Evolutionary conservation across 345 rosid species (phyloP).

Genomic region (Hevea brasiliensis): DNA sequence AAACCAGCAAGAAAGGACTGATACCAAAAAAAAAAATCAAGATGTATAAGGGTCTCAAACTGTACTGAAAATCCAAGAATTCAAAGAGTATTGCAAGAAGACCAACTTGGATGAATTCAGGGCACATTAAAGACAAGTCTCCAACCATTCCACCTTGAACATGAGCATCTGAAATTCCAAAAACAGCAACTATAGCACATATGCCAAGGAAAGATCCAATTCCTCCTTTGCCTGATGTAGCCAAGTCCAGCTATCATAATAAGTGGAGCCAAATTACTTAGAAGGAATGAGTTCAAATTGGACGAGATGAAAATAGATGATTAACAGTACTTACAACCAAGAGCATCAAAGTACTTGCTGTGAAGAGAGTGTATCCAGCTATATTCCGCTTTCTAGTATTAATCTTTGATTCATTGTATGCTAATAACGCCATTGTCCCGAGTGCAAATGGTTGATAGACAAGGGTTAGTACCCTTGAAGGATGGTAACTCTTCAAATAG

Average conservation of each 20-base stretch:
- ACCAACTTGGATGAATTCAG: conserved; percentile 77
- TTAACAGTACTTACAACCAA: conserved; percentile 52
- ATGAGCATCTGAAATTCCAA: conserved; percentile 79
- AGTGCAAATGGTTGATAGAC: conserved; percentile 79
- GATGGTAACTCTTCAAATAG: conserved; percentile 68
- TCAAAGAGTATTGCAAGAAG: neutral
- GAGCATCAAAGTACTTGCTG: conserved; percentile 59
- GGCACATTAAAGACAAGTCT: conserved; percentile 82
- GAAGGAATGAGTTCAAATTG: neutral
- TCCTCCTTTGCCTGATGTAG: conserved; percentile 77
- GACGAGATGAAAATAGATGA: neutral
- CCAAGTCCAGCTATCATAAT: conserved; percentile 57
- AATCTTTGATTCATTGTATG: conserved; percentile 68
- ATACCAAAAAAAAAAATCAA: neutral
- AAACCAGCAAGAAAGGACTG: conserved; percentile 87
- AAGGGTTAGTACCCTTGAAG: conserved; percentile 79
- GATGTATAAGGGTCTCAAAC: neutral
- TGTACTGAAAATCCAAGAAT: neutral
- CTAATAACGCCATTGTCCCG: conserved; percentile 56
- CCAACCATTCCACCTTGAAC: conserved; percentile 94
- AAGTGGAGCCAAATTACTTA: neutral
- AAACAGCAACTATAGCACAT: conserved; percentile 54
- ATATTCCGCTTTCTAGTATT: conserved; percentile 66
- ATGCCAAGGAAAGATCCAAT: conserved; percentile 55
- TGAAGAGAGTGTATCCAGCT: conserved; percentile 62